Evolutionary conservation across 306 rosid species (phyloP), one percentile per base, ranked within the genome.

Genomic region (Morella rubra): DNA sequence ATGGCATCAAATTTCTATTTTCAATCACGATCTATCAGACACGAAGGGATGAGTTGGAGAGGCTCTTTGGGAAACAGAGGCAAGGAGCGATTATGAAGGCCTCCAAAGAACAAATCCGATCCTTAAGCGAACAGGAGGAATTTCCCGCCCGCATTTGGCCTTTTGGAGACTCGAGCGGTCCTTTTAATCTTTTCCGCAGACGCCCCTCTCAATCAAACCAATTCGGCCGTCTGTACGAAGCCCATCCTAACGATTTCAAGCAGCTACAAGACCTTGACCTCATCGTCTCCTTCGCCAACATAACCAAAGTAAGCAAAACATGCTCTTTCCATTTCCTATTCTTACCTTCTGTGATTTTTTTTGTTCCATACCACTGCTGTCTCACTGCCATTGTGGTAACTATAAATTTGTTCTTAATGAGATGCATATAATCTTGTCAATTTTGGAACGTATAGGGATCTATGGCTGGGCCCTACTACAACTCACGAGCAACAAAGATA

Each of bases 401-500:
- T 10, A 52, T 6, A 59, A 19, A 22, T 12, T 19, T 22, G 41
- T 32, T 32, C 37, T 32, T 32, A 2, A 32, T 32, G 37, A 32
- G 37, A 32, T 3, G 37, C 37, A 32, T 32, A 32, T 32, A 32
- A 32, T 32, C 2, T 3, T n/a, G 20, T 6, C 10, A 46, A 13
- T 16, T 45, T 19, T 3, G 32, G 4, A 45, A 16, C 16, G 5
- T 27, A n/a, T 44, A 88, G 92, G 86, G 91, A 37, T 82, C 78
- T 22, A 91, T 85, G 95, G 27, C 54, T 2, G 90, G 84, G 44
- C 87, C 88, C 6, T 1, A 2, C 5, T 88, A 88, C 83, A 71
- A 84, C 85, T 60, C 95, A 37, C 81, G 46, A 73, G 89, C 91
- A 41, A 90, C 84, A 1, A 84, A 84, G 73, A 86, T 91, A 14